Evolutionary conservation across 805 yeast species (phyloP).

Genomic region (Monosporozyma solicola): DNA sequence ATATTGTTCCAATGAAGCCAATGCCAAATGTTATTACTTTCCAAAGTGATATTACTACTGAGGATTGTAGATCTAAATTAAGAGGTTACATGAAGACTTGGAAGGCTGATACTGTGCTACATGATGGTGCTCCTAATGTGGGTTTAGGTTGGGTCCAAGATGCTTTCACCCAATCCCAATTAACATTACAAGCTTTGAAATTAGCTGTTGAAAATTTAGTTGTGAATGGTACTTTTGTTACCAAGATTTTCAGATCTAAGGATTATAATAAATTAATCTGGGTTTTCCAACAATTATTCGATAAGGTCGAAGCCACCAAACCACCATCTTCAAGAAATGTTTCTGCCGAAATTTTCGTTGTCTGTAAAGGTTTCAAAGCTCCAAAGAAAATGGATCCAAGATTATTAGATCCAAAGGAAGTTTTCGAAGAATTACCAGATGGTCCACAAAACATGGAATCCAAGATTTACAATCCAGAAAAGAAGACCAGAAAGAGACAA

Average conservation of each 20-base stretch:
- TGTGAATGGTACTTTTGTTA: constrained; percentile 91
- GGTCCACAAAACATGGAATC: constrained; percentile 77
- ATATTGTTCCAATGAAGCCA: constrained; percentile 95
- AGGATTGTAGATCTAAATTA: constrained; percentile 88
- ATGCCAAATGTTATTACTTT: constrained; percentile 90
- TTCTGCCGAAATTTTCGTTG: constrained; percentile 97
- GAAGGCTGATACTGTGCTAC: constrained; percentile 97
- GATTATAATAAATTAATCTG: constrained; percentile 95
- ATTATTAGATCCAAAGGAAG: constrained; percentile 82
- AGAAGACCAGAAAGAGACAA: constrained; percentile 79
- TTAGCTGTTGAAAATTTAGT: constrained; percentile 87
- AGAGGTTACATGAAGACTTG: constrained; percentile 96
- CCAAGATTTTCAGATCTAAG: constrained; percentile 96
- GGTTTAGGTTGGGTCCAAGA: constrained; percentile 99
- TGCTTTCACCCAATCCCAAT: constrained; percentile 96
- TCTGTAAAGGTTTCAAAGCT: constrained; percentile 91
- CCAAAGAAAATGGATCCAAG: constrained; percentile 93
- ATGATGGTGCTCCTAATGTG: constrained; percentile 99
- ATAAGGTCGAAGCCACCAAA: constrained; percentile 95
- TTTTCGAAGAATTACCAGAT: constrained; percentile 82
- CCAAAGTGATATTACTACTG: constrained; percentile 96
- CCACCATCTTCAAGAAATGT: constrained; percentile 99
- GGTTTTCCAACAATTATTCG: constrained; percentile 94
- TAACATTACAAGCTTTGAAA: constrained; percentile 86
- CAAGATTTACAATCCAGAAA: constrained; percentile 89